Base-by-base conservation (phyloP, 306 rosid species). In the Cicer judaicum region DNA sequence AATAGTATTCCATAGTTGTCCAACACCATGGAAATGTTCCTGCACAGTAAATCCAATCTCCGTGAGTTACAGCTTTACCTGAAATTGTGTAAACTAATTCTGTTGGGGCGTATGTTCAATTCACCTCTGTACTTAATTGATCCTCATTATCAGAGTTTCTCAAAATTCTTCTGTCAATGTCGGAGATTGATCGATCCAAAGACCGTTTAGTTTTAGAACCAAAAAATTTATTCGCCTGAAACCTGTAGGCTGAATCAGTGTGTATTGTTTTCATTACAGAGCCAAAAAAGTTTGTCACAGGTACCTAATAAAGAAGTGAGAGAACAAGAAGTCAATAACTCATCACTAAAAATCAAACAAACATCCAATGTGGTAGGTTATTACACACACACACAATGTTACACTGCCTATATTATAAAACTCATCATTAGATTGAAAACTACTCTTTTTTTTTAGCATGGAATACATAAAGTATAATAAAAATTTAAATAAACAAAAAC, bases 201-300 rank as follows among this genome's bases (percentile, higher is more conserved):
- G 74, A 55, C 64, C 66, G 68, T 50, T 76, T 80, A 29, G 71
- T 62, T 75, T 86, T 82, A 13, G 67, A 62, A 16, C 7, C 19
- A 2, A 56, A 18, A 12, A 64, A 69, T 81, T 72, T 85, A 54
- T 64, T 84, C 12, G 82, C 38, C 70, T 5, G 65, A 54, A 77
- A 76, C 50, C 74, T 82, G 74, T 94, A 94, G 60, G 96, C 93
- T 10, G 96, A 91, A 84, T 90, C 96, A 47, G 97, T 91, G 85
- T 90, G 97, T 83, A 94, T 75, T 13, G 89, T 90, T 84, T 91
- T 89, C 98, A 91, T 94, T 68, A 88, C 97, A 40, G 97, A 94
- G 75, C 97, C 98, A 78, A 94, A 94, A 85, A 94, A 94, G 87
- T 87, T 94, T 10, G 97, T 89, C 80, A 94, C 97, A 2, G 96